These are phyloP conservation scores for Fusarium sororula DNA, from an alignment of 2,329 filamentous ascomycete genomes.

Conservation along the genomic window DNA sequence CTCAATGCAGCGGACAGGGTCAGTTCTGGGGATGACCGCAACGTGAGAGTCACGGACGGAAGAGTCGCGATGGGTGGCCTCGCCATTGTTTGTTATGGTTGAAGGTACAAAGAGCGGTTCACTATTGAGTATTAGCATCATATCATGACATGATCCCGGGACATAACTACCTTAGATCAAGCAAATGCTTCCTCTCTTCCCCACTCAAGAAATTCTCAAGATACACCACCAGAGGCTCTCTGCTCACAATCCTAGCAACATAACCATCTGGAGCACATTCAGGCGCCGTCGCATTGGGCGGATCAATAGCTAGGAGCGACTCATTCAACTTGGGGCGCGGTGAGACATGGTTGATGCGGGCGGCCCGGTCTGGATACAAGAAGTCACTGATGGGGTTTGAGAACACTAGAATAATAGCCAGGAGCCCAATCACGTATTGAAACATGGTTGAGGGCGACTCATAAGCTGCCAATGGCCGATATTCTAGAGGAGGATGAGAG, in stretches of 20 bases:
- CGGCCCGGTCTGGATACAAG: conserved; percentile 43
- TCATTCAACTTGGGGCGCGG: conserved; percentile 60
- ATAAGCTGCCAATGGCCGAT: not conserved
- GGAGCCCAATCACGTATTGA: conserved; percentile 54
- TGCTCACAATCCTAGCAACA: conserved; percentile 57
- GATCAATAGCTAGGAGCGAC: conserved; percentile 60
- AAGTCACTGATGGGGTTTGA: conserved; percentile 55
- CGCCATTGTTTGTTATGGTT: conserved; percentile 60
- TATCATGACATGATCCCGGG: not conserved
- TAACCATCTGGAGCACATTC: conserved; percentile 55
- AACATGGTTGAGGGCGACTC: conserved; percentile 48
- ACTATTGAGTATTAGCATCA: conserved; percentile 43
- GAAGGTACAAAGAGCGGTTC: conserved; percentile 60
- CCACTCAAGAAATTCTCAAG: conserved; percentile 60
- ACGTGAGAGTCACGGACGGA: conserved; percentile 62
- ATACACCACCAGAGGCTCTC: conserved; percentile 63
- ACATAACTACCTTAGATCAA: conserved; percentile 64
- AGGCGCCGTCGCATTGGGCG: conserved; percentile 46
- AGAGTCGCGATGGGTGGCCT: conserved; percentile 51
- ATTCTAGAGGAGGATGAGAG: not conserved
- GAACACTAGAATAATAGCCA: conserved; percentile 55
- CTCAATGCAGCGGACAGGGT: conserved; percentile 57
- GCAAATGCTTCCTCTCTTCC: conserved; percentile 56
- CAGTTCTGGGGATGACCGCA: conserved; percentile 59
- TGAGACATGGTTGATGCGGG: conserved; percentile 35